Conservation (phyloP, 106 monocot genomes). For the Dioscorea zingiberensis region DNA sequence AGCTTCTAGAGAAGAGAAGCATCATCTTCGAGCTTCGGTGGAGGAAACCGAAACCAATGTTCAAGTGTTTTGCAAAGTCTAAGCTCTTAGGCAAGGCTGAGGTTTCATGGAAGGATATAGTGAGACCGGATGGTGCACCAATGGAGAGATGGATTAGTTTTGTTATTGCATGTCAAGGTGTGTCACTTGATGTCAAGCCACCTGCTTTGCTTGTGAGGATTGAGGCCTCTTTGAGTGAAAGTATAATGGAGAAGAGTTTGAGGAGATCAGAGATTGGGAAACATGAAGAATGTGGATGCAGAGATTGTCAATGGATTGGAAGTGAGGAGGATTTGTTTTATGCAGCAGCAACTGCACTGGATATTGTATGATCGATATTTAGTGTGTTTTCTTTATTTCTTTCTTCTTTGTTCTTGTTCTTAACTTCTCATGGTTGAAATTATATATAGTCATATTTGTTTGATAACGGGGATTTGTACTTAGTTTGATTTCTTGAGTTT, state of each 20-base stretch:
- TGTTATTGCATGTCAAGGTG: not conserved
- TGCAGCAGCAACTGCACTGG: not conserved
- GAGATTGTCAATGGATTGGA: conserved; percentile 2
- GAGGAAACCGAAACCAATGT: not conserved
- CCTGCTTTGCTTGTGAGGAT: not conserved
- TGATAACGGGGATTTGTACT: too few relatives aligned
- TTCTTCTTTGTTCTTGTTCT: too few relatives aligned
- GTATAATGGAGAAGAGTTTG: not conserved
- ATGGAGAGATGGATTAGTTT: conserved; percentile 7
- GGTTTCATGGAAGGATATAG: conserved; percentile 17
- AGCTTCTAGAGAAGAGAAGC: not conserved
- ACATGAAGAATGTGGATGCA: not conserved
- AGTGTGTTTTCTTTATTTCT: too few relatives aligned
- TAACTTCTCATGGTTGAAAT: too few relatives aligned
- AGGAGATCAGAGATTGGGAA: not conserved
- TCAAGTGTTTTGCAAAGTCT: conserved; percentile 4
- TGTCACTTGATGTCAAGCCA: too few relatives aligned
- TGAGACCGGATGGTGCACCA: not conserved
- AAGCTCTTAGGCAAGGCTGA: conserved; percentile 11
- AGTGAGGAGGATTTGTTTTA: conserved; percentile 9
- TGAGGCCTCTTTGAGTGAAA: not conserved
- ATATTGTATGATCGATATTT: not conserved
- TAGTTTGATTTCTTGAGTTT: too few relatives aligned
- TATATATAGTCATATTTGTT: too few relatives aligned
- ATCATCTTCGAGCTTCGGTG: conserved; percentile 10